Conservation (phyloP, 768 basidiomycete species). For the Coprinopsis strossmayeri region DNA sequence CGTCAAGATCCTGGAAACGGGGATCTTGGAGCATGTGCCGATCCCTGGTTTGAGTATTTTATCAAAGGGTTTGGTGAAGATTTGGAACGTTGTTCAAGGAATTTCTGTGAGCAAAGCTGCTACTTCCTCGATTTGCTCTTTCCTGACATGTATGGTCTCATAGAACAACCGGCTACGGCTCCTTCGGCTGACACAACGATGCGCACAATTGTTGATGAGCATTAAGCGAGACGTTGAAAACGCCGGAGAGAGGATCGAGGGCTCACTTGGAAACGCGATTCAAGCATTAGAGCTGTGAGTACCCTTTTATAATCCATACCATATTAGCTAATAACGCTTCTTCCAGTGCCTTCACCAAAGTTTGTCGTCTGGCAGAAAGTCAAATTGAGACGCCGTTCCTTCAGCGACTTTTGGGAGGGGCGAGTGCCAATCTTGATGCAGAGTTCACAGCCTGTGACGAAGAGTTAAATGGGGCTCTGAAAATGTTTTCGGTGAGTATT, state of each 20-base stretch:
- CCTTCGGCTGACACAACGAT: constrained; percentile 66
- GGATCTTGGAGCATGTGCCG: constrained; percentile 42
- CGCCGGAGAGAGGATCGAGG: constrained; percentile 42
- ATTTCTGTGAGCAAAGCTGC: constrained; percentile 47
- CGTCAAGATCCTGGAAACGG: constrained; percentile 35
- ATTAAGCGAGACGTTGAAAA: constrained; percentile 55
- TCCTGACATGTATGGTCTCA: not conserved
- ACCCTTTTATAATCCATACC: not conserved
- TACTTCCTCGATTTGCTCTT: not conserved
- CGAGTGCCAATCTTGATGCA: constrained; percentile 2
- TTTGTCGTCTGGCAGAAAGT: constrained; percentile 3
- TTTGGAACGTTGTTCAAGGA: constrained; percentile 58
- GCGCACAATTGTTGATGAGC: constrained; percentile 60
- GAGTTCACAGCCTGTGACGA: constrained; percentile 8
- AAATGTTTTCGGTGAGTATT: constrained; percentile 4
- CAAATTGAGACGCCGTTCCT: constrained; percentile 9
- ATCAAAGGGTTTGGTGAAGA: constrained; percentile 43
- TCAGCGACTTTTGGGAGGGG: constrained; percentile 7
- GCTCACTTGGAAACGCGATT: constrained; percentile 1
- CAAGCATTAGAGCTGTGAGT: not conserved
- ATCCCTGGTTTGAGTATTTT: constrained; percentile 48
- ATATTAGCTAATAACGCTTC: not conserved
- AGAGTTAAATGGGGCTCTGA: constrained; percentile 6
- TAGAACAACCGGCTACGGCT: constrained; percentile 66
- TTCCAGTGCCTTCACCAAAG: constrained; percentile 6